phyloP scores from a whole-genome alignment of 768 basidiomycete species.

The Leccinum fibrillosum region DNA sequence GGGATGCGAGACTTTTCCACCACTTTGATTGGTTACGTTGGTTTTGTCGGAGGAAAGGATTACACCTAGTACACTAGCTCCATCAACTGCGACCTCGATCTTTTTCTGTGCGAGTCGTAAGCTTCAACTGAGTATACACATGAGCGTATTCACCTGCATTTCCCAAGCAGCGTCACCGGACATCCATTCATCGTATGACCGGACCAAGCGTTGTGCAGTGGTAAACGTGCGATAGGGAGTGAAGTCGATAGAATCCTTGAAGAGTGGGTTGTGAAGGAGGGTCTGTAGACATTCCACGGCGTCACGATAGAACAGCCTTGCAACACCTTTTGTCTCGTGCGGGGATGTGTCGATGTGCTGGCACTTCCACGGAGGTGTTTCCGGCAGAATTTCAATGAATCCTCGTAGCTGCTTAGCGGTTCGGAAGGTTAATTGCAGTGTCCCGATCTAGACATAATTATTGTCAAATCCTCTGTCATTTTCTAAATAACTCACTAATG shows the following conservation, averaged over 20 bases:
- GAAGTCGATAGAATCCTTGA: slow-evolving; percentile 6
- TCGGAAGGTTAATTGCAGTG: too few species aligned
- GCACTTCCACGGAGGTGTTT: not conserved
- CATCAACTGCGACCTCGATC: not conserved
- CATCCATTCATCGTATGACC: slow-evolving; percentile 22
- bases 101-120: not conserved
- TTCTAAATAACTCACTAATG: too few species aligned
- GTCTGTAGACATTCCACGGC: not conserved
- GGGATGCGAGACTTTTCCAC: too few species aligned
- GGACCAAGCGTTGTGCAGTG: slow-evolving; percentile 1
- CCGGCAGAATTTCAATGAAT: not conserved
- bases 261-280: not conserved
- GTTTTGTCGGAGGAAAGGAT: not conserved
- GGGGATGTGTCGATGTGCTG: not conserved
- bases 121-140: too few species aligned
- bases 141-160: slow-evolving; percentile 16
- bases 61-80: not conserved
- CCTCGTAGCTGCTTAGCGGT: too few species aligned
- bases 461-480: too few species aligned
- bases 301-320: not conserved
- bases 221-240: slow-evolving; percentile 13
- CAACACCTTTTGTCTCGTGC: not conserved
- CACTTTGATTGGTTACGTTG: not conserved
- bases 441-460: too few species aligned
- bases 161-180: slow-evolving; percentile 26